Base-by-base conservation (phyloP, 345 rosid species). In the Pistacia atlantica region DNA sequence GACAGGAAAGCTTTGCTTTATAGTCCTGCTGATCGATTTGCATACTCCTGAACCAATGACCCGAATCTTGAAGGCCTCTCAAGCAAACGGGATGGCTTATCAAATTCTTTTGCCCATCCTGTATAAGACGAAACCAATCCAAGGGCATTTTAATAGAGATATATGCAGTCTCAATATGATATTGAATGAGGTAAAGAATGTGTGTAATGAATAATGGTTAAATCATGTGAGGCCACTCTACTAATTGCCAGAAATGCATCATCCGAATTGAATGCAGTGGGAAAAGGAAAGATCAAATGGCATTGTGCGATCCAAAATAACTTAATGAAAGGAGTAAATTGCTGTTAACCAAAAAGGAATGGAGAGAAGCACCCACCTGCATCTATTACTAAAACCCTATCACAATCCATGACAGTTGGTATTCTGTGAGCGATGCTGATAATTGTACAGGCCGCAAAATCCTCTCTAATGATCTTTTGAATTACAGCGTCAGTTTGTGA, bases 341-440 rank as follows among this genome's bases (percentile, higher is more conserved):
- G 64, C 61, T 17, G 69, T 45, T 5, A 18, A 55, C 25, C n/a
- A n/a, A 35, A 54, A 25, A 69, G 49, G 33, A 52, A 37, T 1
- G 4, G 75, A 69, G 74, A 8, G 57, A 22, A 69, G 45, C 35
- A 64, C 73, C 1, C 1, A 89, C 97, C 98, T 71, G 94, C 94
- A 80, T 93, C 98, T 5, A 95, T 63, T 20, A 95, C 97, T n/a
- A 95, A 78, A 56, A 95, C 98, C 59, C 95, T 80, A 67, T 95
- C 92, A 2, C 99, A 89, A 76, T 95, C 99, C 99, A 95, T 95
- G 69, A 95, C 98, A 11, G 98, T 95, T 6, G 98, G 97, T 76
- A 95, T 95, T 83, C 99, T 86, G 75, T 95, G 98, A 82, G 98
- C 98, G 72, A 95, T 95, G 88, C 98, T 95, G 80, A 95, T 89